These are phyloP conservation scores for Cordyceps cicadae DNA, from an alignment of 2,329 filamentous ascomycete genomes.

Conservation along the genomic window DNA sequence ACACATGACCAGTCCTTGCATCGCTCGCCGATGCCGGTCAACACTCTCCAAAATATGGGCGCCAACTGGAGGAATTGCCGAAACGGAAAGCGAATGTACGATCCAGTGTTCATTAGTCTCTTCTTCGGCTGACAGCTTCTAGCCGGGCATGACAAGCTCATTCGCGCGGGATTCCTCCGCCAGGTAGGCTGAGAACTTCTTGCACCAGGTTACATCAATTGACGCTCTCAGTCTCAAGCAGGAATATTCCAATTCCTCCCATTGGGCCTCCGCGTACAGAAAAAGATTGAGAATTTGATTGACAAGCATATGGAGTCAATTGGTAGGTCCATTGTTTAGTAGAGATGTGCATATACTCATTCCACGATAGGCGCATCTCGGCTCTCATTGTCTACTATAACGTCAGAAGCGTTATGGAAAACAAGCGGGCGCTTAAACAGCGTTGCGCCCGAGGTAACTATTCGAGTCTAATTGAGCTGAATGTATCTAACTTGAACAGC, in stretches of 20 bases:
- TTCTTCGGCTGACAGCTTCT: constrained; percentile 15
- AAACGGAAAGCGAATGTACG: constrained; percentile 46
- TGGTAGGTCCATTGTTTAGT: constrained; percentile 36
- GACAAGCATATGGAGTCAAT: constrained; percentile 80
- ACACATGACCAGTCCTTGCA: not conserved
- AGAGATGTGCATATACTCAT: not conserved
- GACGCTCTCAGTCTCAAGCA: constrained; percentile 57
- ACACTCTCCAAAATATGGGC: constrained; percentile 68
- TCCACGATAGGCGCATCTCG: constrained; percentile 59
- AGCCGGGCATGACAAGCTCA: constrained; percentile 60
- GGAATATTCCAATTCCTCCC: constrained; percentile 91
- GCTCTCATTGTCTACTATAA: constrained; percentile 74
- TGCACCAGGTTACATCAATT: not conserved
- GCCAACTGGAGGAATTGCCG: constrained; percentile 62
- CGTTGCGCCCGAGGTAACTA: constrained; percentile 60
- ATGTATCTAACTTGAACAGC: constrained; percentile 36
- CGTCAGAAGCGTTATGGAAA: constrained; percentile 75
- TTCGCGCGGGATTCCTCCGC: constrained; percentile 64
- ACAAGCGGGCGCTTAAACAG: constrained; percentile 72
- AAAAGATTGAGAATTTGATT: constrained; percentile 77
- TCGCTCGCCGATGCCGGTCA: constrained; percentile 29
- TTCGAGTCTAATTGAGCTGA: not conserved
- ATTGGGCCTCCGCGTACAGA: constrained; percentile 75
- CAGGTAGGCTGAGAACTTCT: constrained; percentile 42
- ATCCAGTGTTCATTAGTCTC: not conserved